Base-by-base conservation (phyloP, 208 protist genomes). In the Sergeia podlipaevii region DNA sequence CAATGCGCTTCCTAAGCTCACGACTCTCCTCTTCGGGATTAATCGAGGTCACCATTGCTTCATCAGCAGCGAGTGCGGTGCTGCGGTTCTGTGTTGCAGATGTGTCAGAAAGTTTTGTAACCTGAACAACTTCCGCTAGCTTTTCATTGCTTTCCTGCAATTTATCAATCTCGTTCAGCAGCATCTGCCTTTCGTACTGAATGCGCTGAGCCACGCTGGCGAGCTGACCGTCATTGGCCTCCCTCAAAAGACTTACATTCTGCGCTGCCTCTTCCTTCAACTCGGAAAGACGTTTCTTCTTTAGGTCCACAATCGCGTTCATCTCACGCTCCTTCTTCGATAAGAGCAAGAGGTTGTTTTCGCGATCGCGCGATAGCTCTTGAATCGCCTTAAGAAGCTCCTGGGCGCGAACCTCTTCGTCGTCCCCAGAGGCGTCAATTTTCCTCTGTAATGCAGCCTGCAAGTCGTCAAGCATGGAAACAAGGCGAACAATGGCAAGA, bases 381-480 rank as follows among this genome's bases (percentile, higher is more conserved):
- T 85, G 74, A 21, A 93, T 76, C 0, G 77, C 73, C 46, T 85
- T 88, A 23, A 90, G 66, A 23, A 87, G 51, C 59, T 88, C 76
- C 41, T 83, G 73, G 6, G 79, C 71, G 18, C 85, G 68, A 29
- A 50, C 65, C 52, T 88, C 80, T 21, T 75, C 69, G 34, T 83
- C 80, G 13, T 36, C 52, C 13, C 41, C 63, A 15, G 43, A 61
- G 4, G 74, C 63, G 5, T 62, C 59, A 8, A 91, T 55, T 53
- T 83, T 93, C n/a, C 70, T 66, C 48, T 72, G 63, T 20, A 93
- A 52, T 5, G 80, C 71, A 0, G 50, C 55, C 56, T 86, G 70
- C 23, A 93, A 33, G 48, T 93, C 74, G 37, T 93, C 81, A 33
- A 93, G 68, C 71, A 93, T 83, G 13, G 77, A 66, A 58, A 93